These are phyloP conservation scores for Epichloe typhina DNA, from an alignment of 2,329 filamentous ascomycete species.

Conservation along the genomic window DNA sequence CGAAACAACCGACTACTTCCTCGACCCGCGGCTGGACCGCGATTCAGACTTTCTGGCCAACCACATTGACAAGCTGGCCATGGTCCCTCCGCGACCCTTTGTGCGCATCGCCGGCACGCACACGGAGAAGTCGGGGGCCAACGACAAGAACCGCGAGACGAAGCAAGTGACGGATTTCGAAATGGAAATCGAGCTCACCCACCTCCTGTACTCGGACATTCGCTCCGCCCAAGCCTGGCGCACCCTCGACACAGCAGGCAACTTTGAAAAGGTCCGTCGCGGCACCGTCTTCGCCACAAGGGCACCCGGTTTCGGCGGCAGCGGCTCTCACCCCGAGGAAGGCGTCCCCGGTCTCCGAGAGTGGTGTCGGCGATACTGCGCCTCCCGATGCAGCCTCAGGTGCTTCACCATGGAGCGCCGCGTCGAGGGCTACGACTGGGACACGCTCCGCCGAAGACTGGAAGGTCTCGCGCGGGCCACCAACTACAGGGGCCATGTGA, in stretches of 20 bases:
- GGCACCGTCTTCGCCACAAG: conserved; percentile 45
- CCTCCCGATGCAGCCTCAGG: conserved; percentile 43
- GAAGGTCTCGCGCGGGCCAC: conserved; percentile 46
- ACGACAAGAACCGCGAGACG: conserved; percentile 29
- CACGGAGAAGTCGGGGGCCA: conserved; percentile 5
- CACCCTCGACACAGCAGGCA: conserved; percentile 37
- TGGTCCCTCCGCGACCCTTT: conserved; percentile 37
- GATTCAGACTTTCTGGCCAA: conserved; percentile 29
- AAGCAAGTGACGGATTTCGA: conserved; percentile 46
- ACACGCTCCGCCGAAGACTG: conserved; percentile 36
- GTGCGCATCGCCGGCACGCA: conserved; percentile 42
- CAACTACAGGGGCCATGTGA: conserved; percentile 51
- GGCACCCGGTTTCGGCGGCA: conserved; percentile 30
- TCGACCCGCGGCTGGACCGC: conserved; percentile 31
- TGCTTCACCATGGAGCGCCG: conserved; percentile 37
- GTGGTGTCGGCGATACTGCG: conserved; percentile 59
- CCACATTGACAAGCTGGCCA: conserved; percentile 31
- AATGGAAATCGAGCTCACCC: conserved; percentile 43
- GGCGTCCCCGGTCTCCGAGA: conserved; percentile 26
- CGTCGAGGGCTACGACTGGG: conserved; percentile 48
- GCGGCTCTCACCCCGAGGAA: conserved; percentile 14
- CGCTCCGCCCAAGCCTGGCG: conserved; percentile 26
- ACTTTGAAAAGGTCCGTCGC: conserved; percentile 48
- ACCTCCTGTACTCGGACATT: conserved; percentile 38
- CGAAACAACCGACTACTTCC: conserved; percentile 23